A percentile compares a stretch with the other conserved stretches of the same genome.
phyloP scores from a whole-genome alignment of 192 early-diverging fungal species.

The Spizellomyces sp. region DNA sequence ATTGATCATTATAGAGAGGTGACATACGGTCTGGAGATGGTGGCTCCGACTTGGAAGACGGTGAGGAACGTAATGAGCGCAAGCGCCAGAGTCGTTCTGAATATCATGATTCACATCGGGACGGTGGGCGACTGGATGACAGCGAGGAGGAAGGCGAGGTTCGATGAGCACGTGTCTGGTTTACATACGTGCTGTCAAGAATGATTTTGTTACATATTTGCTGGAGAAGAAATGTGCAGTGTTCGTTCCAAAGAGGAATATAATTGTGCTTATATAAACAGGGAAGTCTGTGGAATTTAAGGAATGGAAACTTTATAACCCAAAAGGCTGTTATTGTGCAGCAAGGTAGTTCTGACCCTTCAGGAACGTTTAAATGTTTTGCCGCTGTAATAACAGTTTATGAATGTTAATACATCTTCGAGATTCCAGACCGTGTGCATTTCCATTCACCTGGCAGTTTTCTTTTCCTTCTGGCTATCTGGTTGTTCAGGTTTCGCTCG shows the following conservation, averaged over 20 bases:
- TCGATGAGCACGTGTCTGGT: background rate
- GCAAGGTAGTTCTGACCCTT: background rate
- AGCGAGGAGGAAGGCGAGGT: constrained; percentile 32
- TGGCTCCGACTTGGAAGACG: constrained; percentile 10
- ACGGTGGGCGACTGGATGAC: constrained; percentile 8
- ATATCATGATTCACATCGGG: background rate
- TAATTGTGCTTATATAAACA: too few species aligned
- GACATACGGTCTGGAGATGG: constrained; percentile 4
- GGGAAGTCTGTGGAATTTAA: too few species aligned
- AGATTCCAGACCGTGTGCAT: too few species aligned
- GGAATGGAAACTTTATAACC: too few species aligned
- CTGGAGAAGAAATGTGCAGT: too few species aligned
- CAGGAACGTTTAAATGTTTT: constrained; percentile 44
- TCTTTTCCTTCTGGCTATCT: constrained; percentile 52
- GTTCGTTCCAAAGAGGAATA: too few species aligned
- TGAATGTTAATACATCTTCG: too few species aligned
- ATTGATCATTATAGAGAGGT: background rate
- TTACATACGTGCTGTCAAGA: too few species aligned
- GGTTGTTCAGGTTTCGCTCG: constrained; percentile 92
- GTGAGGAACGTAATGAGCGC: constrained; percentile 5
- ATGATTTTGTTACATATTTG: too few species aligned
- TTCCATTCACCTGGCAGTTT: constrained; percentile 43
- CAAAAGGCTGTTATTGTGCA: too few species aligned
- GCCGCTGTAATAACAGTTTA: constrained; percentile 26
- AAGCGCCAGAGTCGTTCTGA: constrained; percentile 5